These are phyloP conservation scores for Candida nanaspora DNA, from an alignment of 805 yeast genomes.

Conservation along the genomic window DNA sequence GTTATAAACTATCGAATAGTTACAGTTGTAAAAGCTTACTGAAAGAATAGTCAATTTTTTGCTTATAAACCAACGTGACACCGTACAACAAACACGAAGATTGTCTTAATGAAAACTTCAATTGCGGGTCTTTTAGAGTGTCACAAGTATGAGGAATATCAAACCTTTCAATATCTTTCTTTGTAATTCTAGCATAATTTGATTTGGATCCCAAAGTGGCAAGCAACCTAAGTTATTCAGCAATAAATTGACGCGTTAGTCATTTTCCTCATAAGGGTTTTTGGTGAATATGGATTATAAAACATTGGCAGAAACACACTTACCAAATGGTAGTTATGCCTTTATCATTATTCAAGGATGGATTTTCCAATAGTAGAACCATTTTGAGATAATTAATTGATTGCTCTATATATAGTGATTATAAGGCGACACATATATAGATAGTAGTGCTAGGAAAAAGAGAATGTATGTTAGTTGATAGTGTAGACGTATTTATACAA, in stretches of 20 bases:
- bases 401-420: too few species aligned
- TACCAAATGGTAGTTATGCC: conserved; percentile 24
- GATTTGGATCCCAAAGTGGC: conserved; percentile 22
- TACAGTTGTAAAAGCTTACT: conserved; percentile 12
- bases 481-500: too few species aligned
- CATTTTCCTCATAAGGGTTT: background rate
- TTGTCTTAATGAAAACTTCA: conserved; percentile 24
- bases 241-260: conserved; percentile 1
- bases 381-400: conserved; percentile 2
- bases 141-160: conserved; percentile 38
- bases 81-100: conserved; percentile 42
- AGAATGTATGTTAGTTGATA: too few species aligned
- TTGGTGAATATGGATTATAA: background rate
- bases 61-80: conserved; percentile 37
- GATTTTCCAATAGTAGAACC: conserved; percentile 12
- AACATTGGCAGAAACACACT: conserved; percentile 3
- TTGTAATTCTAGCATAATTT: conserved; percentile 16
- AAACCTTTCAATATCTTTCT: conserved; percentile 25
- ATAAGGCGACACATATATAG: too few species aligned
- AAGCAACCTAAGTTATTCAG: conserved; percentile 16
- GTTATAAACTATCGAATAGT: background rate
- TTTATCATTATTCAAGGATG: conserved; percentile 7
- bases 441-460: too few species aligned
- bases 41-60: conserved; percentile 40
- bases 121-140: conserved; percentile 14